These are phyloP conservation scores for Hypoxylon crocopeplum DNA, from an alignment of 495 filamentous ascomycete genomes.

Conservation along the genomic window DNA sequence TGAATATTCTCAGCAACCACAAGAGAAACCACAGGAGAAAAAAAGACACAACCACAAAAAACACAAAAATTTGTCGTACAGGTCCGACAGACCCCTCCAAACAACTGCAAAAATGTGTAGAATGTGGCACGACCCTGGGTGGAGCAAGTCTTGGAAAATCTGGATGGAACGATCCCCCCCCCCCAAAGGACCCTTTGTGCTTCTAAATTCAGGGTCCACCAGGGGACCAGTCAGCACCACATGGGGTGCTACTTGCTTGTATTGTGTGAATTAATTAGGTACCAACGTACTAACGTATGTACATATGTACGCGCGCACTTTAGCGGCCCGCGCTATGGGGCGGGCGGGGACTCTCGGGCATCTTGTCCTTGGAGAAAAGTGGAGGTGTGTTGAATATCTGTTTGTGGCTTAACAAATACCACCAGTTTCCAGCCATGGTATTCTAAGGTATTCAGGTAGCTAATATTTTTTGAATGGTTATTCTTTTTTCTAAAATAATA, in stretches of 20 bases:
- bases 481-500: too few species aligned
- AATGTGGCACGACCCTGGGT: conserved; percentile 33
- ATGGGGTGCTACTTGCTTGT: conserved; percentile 2
- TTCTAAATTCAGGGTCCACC: conserved; percentile 36
- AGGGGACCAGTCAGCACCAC: background rate
- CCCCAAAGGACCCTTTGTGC: conserved; percentile 32
- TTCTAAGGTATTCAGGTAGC: too few species aligned
- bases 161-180: conserved; percentile 36
- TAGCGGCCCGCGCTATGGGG: too few species aligned
- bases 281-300: too few species aligned
- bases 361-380: too few species aligned
- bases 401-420: too few species aligned
- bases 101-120: conserved; percentile 14
- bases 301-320: too few species aligned
- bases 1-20: conserved; percentile 15
- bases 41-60: background rate
- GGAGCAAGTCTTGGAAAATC: conserved; percentile 29
- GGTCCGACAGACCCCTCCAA: conserved; percentile 27
- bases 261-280: conserved; percentile 1
- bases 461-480: too few species aligned
- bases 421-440: too few species aligned
- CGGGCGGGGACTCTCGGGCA: too few species aligned
- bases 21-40: background rate
- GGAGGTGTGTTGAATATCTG: too few species aligned
- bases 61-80: conserved; percentile 23